Evolutionary conservation across 1,284 basidiomycete species (phyloP).

Genomic region (Vanrija humicola): DNA sequence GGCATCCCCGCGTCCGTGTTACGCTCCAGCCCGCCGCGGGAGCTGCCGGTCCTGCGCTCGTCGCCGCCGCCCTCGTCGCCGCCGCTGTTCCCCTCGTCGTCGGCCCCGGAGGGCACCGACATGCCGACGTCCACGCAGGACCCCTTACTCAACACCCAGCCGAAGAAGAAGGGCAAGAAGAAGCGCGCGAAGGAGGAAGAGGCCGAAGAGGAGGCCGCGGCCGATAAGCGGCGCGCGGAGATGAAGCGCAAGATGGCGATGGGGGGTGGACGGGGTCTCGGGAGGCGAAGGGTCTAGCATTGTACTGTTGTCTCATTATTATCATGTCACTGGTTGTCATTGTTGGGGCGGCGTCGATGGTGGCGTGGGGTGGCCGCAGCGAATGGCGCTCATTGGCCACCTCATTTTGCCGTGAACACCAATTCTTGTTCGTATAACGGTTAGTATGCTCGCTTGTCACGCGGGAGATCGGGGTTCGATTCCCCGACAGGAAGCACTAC

Average conservation of each 20-base stretch:
- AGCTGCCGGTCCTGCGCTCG: too few species aligned
- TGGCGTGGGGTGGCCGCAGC: too few species aligned
- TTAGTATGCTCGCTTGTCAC: not conserved
- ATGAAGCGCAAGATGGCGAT: conserved; percentile 36
- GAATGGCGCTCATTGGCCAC: too few species aligned
- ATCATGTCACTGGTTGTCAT: too few species aligned
- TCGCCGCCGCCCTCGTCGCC: not conserved
- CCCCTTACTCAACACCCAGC: conserved; percentile 12
- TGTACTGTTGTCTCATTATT: too few species aligned
- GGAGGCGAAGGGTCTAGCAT: conserved; percentile 15
- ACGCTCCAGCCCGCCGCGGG: not conserved
- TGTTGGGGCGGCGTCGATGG: too few species aligned
- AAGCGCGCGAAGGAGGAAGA: conserved; percentile 29
- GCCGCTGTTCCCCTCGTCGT: not conserved
- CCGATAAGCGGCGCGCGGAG: conserved; percentile 24
- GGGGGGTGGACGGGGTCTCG: conserved; percentile 26
- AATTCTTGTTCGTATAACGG: too few species aligned
- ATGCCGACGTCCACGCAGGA: conserved; percentile 10
- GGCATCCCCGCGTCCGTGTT: not conserved
- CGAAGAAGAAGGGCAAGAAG: conserved; percentile 14
- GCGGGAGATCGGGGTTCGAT: conserved; percentile 4
- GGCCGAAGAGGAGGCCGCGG: conserved; percentile 30
- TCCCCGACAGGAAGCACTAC: not conserved
- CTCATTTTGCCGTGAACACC: too few species aligned
- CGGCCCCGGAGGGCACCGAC: not conserved